Base-by-base conservation (phyloP, 192 early-diverging fungal species). In the Mortierella antarctica region DNA sequence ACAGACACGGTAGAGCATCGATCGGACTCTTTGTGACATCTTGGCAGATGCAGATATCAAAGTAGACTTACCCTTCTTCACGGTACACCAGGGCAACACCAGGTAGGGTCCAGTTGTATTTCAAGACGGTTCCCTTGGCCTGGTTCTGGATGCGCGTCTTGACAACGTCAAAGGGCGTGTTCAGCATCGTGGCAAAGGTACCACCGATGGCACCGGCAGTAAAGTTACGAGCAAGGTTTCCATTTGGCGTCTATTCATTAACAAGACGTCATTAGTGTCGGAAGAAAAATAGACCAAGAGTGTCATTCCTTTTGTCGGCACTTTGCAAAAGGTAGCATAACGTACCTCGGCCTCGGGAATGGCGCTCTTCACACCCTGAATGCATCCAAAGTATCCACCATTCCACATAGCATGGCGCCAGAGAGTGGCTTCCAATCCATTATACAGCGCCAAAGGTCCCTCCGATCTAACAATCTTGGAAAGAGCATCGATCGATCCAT, bases 391-490 rank as follows among this genome's bases (percentile, higher is more conserved):
- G 89, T 96, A 98, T 59, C 96, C 97, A 78, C 95, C 96, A 84
- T 99, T 99, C 97, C 97, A 99, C 63, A 92, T 79, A 47, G 93
- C 96, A 74, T 99, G 97, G 55, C 97, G 90, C 92, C 94, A 95
- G 49, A 97, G 82, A 8, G 97, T 99, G 39, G 96, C 93, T 82
- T 99, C 97, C 52, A 97, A 83, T 13, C 97, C 97, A 41, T 93
- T 95, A 84, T 87, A 95, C 83, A 99, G 90, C 13, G 94, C 97
- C 65, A 91, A 70, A 17, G 90, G 82, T 57, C 91, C 96, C 79
- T 98, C 96, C 23, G 88, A 74, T 56, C 85, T 85, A 65, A 94
- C 90, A 71, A 97, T 95, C 84, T 96, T 94, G 58, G 74, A 61
- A 63, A 96, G 82, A 42, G 91, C 91, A 85, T 96, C 95, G 58